phyloP scores from a whole-genome alignment of 2,329 filamentous ascomycete species.

The Blastomyces silverae region DNA sequence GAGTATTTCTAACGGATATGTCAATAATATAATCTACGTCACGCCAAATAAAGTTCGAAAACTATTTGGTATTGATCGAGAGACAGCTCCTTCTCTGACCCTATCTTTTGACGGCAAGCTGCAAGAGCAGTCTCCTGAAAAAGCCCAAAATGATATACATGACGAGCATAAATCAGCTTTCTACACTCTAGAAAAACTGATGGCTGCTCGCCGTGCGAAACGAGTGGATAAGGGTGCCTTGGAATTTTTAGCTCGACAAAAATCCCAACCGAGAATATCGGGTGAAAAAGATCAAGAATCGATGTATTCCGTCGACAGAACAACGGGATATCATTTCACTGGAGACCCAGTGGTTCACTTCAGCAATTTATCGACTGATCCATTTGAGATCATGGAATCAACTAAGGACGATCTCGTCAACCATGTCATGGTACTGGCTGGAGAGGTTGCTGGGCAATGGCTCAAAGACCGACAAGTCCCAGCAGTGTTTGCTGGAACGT shows the following conservation, averaged over 20 bases:
- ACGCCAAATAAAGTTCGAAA: slow-evolving; percentile 42
- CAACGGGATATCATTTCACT: slow-evolving; percentile 30
- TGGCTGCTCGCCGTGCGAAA: slow-evolving; percentile 34
- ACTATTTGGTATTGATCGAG: slow-evolving; percentile 31
- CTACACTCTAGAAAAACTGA: slow-evolving; percentile 33
- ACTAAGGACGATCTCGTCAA: slow-evolving; percentile 38
- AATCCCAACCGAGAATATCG: slow-evolving; percentile 24
- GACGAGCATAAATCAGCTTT: slow-evolving; percentile 34
- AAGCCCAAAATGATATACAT: slow-evolving; percentile 27
- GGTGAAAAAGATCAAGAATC: slow-evolving; percentile 23
- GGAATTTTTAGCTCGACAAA: slow-evolving; percentile 25
- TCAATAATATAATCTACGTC: slow-evolving; percentile 50
- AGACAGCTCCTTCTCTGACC: slow-evolving; percentile 21
- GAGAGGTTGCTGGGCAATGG: slow-evolving; percentile 47
- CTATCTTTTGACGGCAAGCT: slow-evolving; percentile 32
- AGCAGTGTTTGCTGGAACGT: slow-evolving; percentile 43
- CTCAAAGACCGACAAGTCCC: slow-evolving; percentile 48
- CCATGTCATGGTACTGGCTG: slow-evolving; percentile 52
- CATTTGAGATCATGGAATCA: slow-evolving; percentile 35
- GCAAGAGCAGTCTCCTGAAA: slow-evolving; percentile 22
- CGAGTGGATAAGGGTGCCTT: slow-evolving; percentile 37
- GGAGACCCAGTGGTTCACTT: slow-evolving; percentile 42
- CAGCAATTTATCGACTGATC: slow-evolving; percentile 26
- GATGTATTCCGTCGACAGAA: slow-evolving; percentile 29
- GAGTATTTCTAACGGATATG: slow-evolving; percentile 48